Evolutionary conservation across 345 rosid genomes (phyloP), one percentile per base, ranked within the genome.

Genomic region (Mangifera indica): DNA sequence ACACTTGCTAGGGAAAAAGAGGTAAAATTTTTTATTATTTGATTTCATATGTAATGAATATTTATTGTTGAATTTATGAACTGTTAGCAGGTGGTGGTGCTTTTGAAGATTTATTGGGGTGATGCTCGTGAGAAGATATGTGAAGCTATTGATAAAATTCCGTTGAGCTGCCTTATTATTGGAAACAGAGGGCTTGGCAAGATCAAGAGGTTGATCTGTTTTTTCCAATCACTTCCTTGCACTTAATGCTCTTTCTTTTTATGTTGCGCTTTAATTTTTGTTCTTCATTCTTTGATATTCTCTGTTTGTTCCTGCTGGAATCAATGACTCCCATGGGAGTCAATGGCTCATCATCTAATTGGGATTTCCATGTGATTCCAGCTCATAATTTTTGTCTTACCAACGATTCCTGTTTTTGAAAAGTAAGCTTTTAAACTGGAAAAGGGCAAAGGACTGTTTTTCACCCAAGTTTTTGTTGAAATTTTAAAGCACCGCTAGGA

Each of bases 171-270:
- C 77, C 81, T 92, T 79, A 80, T 92, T 11, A 90, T 90, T 0
- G 96, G 97, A 32, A 92, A 88, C 82, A 78, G 97, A 69, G 97
- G 96, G 20, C 92, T 92, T 29, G 93, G 97, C 82, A 87, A 79
- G 14, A 74, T 92, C 70, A 90, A 87, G 86, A 85, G 97, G 96
- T 90, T 72, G 22, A 64, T n/a, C 32, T 3, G 17, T 60, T 24
- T 29, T 45, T 26, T n/a, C n/a, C n/a, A n/a, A n/a, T 64, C 40
- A 44, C n/a, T 49, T 14, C 26, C 10, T 51, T 74, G 60, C 21
- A 5, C 26, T 37, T 7, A 4, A 45, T 49, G 37, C 10, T 56
- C 60, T 46, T 65, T 24, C n/a, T 17, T 60, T 20, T 15, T 20
- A 6, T 3, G 14, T 18, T 13, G 15, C 18, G 17, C 18, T 12